Base-by-base conservation (phyloP, 441 rosid species). In the Adansonia gregorii region DNA sequence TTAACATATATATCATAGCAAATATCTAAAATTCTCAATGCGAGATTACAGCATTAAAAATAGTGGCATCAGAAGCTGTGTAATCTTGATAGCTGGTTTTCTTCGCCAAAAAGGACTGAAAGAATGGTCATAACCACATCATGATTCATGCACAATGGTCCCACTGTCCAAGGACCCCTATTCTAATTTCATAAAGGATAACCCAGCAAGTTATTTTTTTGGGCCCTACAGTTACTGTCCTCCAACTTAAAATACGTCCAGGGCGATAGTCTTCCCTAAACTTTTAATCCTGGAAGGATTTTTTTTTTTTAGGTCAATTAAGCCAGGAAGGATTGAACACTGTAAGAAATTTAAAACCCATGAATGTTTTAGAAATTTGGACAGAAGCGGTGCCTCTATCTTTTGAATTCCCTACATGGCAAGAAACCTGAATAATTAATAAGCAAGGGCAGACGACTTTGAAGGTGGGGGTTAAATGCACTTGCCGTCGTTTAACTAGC, bases 171-270 rank as follows among this genome's bases (percentile, higher is more conserved):
- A 22, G 12, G 24, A 48, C 4, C 41, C 56, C 75, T 31, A 45
- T 68, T 54, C 64, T 39, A 69, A 51, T 43, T 65, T 74, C 41
- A 75, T 67, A 74, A 45, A 46, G 59, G n/a, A 65, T 64, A 73
- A 55, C 76, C 61, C 76, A 70, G 43, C 73, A 63, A 45, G 60
- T 64, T 31, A 27, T 59, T 27, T 68, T 11, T 79, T 68, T 9
- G 22, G 81, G 63, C 52, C 52, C 60, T 55, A 54, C 60, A 45
- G 63, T 24, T 69, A 69, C 24, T 68, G 78, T 67, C 69, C 31
- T 73, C 41, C 69, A 49, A 9, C 61, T 54, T 60, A 9, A 45
- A 24, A 74, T 48, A 8, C 5, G 58, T 41, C 56, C 3, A 59
- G 64, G 15, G 15, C 15, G 41, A 35, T 35, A 35, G 41, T 35